Conservation (phyloP, 1,284 basidiomycete genomes). For the Laetiporus sulphureus region DNA sequence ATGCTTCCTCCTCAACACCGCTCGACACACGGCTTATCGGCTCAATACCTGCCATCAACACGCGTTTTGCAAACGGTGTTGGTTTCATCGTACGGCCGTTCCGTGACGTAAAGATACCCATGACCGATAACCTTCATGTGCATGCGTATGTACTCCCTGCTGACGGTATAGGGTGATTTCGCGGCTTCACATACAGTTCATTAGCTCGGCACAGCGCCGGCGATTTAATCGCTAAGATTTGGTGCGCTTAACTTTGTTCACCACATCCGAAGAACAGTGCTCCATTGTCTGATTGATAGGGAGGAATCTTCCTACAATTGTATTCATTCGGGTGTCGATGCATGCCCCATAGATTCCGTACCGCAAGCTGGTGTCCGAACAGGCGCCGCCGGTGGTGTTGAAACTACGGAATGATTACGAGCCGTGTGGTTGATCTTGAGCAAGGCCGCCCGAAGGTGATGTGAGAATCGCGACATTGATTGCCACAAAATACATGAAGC, state of each 20-base stretch:
- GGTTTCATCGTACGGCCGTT: constrained; percentile 74
- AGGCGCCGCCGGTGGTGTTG: constrained; percentile 58
- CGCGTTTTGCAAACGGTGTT: constrained; percentile 38
- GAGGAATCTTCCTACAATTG: constrained; percentile 71
- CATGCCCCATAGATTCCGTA: constrained; percentile 59
- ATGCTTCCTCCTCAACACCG: no score
- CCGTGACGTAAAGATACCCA: constrained; percentile 66
- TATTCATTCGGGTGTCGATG: constrained; percentile 57
- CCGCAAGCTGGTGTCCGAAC: constrained; percentile 59
- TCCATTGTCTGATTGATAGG: constrained; percentile 26
- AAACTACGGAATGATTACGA: constrained; percentile 51
- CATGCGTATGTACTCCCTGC: constrained; percentile 63
- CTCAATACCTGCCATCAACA: no score
- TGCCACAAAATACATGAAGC: no score
- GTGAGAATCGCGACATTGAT: no score
- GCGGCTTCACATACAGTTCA: constrained; percentile 56
- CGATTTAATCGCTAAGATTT: constrained; percentile 72
- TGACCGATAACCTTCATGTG: constrained; percentile 69
- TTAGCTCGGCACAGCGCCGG: constrained; percentile 71
- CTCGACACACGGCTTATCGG: no score
- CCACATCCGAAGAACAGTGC: not conserved
- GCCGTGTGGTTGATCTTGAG: no score
- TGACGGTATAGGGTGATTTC: constrained; percentile 67
- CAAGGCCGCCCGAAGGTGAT: no score
- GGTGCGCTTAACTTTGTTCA: constrained; percentile 36